Evolutionary conservation across 2,329 filamentous ascomycete species (phyloP).

Genomic region (Aspergillus neotritici): DNA sequence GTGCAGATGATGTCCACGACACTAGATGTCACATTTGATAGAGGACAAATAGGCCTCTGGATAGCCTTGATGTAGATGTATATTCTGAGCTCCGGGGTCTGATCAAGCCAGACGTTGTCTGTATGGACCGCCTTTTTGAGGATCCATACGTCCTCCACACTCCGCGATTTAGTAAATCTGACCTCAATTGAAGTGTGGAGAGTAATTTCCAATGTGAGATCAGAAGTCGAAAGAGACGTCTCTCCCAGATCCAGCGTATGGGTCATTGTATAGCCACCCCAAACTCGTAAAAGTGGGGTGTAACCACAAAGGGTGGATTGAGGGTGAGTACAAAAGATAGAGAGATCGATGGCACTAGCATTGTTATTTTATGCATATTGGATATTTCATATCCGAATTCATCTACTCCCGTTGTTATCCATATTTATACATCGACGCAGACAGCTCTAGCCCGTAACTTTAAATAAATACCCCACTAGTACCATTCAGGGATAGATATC

Average conservation of each 20-base stretch:
- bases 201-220: slow-evolving; percentile 15
- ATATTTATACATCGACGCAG: too few relatives aligned
- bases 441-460: too few relatives aligned
- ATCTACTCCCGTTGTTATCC: too few relatives aligned
- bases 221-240: slow-evolving; percentile 6
- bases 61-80: slow-evolving; percentile 18
- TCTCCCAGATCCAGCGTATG: slow-evolving; percentile 19
- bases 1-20: slow-evolving; percentile 20
- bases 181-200: slow-evolving; percentile 17
- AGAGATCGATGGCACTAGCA: too few relatives aligned
- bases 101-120: slow-evolving; percentile 23
- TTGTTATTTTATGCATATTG: too few relatives aligned
- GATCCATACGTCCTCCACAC: neutral
- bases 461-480: too few relatives aligned
- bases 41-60: neutral
- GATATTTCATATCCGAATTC: too few relatives aligned
- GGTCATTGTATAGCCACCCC: slow-evolving; percentile 15
- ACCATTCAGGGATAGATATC: too few relatives aligned
- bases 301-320: too few relatives aligned
- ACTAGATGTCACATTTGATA: slow-evolving; percentile 9
- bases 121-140: slow-evolving; percentile 8
- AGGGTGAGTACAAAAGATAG: too few relatives aligned
- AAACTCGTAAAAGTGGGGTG: too few relatives aligned
- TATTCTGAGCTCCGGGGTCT: slow-evolving; percentile 24
- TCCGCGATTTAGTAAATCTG: neutral